Evolutionary conservation across 768 basidiomycete species (phyloP).

Genomic region (Termitomyces titanicus): DNA sequence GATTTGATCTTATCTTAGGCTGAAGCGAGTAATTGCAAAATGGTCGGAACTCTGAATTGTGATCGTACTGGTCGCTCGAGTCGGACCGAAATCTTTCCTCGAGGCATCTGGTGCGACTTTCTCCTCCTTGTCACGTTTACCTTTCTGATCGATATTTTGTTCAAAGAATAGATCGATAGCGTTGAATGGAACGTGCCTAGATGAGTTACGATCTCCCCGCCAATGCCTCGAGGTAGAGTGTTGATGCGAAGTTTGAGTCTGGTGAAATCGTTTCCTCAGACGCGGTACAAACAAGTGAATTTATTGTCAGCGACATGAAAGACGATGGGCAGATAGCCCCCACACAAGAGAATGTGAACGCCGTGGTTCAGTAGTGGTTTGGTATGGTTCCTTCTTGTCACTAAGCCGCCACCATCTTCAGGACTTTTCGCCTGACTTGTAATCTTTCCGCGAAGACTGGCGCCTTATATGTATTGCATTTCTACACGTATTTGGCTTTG

Average conservation of each 20-base stretch:
- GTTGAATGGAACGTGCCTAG: background rate
- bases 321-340: background rate
- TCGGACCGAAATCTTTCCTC: conserved; percentile 9
- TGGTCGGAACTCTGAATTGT: background rate
- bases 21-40: background rate
- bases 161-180: background rate
- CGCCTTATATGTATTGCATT: background rate
- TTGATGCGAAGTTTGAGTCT: background rate
- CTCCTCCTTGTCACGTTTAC: background rate
- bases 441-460: background rate
- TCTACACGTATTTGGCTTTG: background rate
- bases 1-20: background rate
- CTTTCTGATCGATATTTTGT: background rate
- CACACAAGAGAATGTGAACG: background rate
- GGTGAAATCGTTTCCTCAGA: background rate
- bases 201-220: background rate
- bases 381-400: background rate
- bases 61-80: background rate
- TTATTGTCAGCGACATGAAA: background rate
- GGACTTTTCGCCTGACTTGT: background rate
- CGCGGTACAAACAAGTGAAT: background rate
- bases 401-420: background rate
- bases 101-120: conserved; percentile 8
- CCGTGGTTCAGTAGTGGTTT: too few species aligned
- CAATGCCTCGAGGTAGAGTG: background rate